Evolutionary conservation across 495 filamentous ascomycete genomes (phyloP).

Genomic region (Hypoxylon lienhwacheense): DNA sequence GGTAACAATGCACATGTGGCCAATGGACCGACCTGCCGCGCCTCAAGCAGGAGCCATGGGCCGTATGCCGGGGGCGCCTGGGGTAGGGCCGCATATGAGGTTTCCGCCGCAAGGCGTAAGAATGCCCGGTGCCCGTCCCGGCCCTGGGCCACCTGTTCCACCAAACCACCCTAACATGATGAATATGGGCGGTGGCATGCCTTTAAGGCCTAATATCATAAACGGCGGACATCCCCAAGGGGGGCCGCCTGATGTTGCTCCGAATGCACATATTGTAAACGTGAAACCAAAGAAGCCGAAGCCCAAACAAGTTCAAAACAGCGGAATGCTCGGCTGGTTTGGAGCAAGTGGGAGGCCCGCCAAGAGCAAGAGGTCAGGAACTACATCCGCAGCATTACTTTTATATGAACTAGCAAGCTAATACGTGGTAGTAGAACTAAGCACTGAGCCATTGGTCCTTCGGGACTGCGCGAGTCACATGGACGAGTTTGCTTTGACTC

Average conservation of each 20-base stretch:
- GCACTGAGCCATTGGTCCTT: slow-evolving; percentile 8
- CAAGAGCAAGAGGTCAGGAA: slow-evolving; percentile 37
- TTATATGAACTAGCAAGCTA: slow-evolving; percentile 18
- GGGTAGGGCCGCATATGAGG: not conserved
- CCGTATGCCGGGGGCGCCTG: slow-evolving; percentile 5
- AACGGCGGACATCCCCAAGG: not conserved
- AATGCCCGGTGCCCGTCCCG: slow-evolving; percentile 3
- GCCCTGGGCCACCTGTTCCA: slow-evolving; percentile 10
- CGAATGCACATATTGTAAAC: not conserved
- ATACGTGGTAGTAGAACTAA: slow-evolving; percentile 9
- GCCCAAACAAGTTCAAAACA: slow-evolving; percentile 24
- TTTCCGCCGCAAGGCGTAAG: not conserved
- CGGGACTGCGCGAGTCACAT: not conserved
- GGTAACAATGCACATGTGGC: slow-evolving; percentile 98
- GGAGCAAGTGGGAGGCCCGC: slow-evolving; percentile 31
- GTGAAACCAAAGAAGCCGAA: slow-evolving; percentile 31
- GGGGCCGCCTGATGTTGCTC: not conserved
- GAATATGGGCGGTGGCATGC: slow-evolving; percentile 15
- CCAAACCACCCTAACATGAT: slow-evolving; percentile 10
- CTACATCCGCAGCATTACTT: not conserved
- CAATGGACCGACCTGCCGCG: slow-evolving; percentile 56
- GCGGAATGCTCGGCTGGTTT: slow-evolving; percentile 44
- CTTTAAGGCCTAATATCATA: slow-evolving; percentile 3
- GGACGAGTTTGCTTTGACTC: not conserved
- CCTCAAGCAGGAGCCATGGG: slow-evolving; percentile 15